Evolutionary conservation across 2,329 filamentous ascomycete species (phyloP), one percentile per base, ranked within the genome.

Genomic region (Stachybotrys elegans): DNA sequence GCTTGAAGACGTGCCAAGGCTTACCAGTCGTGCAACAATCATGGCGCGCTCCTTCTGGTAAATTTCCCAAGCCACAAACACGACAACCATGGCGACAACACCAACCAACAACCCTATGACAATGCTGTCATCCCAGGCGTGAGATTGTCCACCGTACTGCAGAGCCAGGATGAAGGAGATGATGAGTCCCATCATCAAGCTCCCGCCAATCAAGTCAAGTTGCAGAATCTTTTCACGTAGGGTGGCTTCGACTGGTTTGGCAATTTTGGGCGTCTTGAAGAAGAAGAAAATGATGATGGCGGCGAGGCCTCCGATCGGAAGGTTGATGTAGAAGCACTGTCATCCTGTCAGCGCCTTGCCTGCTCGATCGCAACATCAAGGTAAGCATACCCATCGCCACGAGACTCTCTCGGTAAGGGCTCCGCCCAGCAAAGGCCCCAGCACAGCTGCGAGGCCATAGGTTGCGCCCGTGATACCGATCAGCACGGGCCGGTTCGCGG

Each of bases 161-260:
- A 71, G 53, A 5, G 67, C 66, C 3, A 70, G 59, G 27, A 70
- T 52, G 43, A 64, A 58, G 58, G 58, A 49, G 56, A 71, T 45
- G 59, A 65, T 49, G 53, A 57, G 49, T 51, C 55, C 52, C 62
- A 73, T 65, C 17, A 71, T 51, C 32, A 69, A 54, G n/a, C 8
- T 14, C 8, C 8, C 25, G 25, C 25, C 25, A 19, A 35, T 8
- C 12, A 35, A 14, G 16, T 35, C 32, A 17, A 35, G 16, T 14
- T 35, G 9, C 32, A 7, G 12, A 16, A 35, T 13, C 9, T 20
- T 7, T 8, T 37, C 16, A n/a, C 14, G 5, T 12, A 22, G 5
- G 12, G 9, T 37, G 5, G 20, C 32, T n/a, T 22, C 35, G 6
- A 7, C 35, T 37, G 5, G 7, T n/a, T 11, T n/a, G 31, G 31